phyloP scores from a whole-genome alignment of 2,329 filamentous ascomycete species.

The Clarireedia paspali region DNA sequence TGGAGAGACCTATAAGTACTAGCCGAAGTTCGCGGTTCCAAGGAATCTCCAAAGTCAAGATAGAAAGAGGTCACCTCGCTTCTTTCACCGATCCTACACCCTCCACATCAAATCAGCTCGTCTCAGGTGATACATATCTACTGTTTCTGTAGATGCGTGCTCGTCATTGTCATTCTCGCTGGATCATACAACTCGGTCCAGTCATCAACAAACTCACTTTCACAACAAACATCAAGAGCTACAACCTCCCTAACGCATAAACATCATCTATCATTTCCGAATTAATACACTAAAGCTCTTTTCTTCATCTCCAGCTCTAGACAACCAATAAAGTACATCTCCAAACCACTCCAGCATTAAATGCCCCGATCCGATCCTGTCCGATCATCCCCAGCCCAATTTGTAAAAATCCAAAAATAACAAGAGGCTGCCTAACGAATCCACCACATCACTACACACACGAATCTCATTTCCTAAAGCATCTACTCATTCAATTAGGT shows the following conservation, averaged over 20 bases:
- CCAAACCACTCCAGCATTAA: neutral
- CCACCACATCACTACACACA: no score
- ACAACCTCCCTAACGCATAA: neutral
- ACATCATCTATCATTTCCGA: constrained; percentile 1
- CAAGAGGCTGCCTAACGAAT: neutral
- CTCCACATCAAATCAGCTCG: no score
- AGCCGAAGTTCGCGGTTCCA: no score
- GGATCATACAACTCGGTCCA: neutral
- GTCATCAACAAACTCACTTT: neutral
- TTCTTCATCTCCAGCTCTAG: neutral
- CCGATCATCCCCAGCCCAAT: constrained; percentile 1
- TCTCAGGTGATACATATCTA: no score
- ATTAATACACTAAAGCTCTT: neutral
- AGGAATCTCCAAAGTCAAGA: no score
- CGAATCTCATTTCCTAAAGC: neutral
- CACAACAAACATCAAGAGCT: neutral
- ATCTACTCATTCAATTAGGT: neutral
- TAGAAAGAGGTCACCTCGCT: no score
- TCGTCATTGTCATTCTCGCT: no score
- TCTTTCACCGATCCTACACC: no score
- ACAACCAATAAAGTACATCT: constrained; percentile 2
- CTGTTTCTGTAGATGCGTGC: no score
- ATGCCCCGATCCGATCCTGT: neutral
- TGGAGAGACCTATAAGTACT: no score
- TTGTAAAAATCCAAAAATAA: neutral